Conservation (phyloP, 768 basidiomycete species). For the Leccinum longicurvipes region DNA sequence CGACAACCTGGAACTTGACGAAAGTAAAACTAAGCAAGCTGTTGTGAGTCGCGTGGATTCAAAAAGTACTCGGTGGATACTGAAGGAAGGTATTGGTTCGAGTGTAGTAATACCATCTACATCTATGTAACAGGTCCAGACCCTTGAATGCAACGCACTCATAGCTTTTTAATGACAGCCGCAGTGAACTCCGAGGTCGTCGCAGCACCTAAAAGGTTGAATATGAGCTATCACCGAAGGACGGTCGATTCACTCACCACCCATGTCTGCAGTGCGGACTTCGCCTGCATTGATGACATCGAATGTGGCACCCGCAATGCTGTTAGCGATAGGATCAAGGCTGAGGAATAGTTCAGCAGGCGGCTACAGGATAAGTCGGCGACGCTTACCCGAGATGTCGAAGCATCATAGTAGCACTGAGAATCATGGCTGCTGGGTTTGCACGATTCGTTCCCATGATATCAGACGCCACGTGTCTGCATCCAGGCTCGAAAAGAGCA, state of each 20-base stretch:
- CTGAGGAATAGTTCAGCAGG: constrained; percentile 36
- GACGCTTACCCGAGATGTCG: constrained; percentile 82
- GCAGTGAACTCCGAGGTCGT: constrained; percentile 95
- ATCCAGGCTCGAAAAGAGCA: constrained; percentile 98
- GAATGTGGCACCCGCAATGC: constrained; percentile 88
- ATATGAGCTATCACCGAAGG: not conserved
- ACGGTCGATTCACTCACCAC: constrained; percentile 53
- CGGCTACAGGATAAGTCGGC: constrained; percentile 11
- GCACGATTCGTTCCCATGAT: constrained; percentile 96
- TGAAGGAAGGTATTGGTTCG: constrained; percentile 16
- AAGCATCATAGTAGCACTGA: constrained; percentile 97
- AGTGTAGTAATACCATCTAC: constrained; percentile 14
- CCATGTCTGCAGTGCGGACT: constrained; percentile 93
- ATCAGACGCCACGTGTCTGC: constrained; percentile 91
- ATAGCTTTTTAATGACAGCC: constrained; percentile 83
- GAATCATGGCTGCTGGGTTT: constrained; percentile 97
- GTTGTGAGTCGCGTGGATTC: constrained; percentile 1
- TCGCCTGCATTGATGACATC: constrained; percentile 86
- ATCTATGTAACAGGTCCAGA: constrained; percentile 21
- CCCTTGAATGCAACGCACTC: constrained; percentile 11
- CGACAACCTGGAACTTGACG: constrained; percentile 43
- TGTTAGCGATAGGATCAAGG: constrained; percentile 90
- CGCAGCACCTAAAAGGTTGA: constrained; percentile 57
- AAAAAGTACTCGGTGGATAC: not conserved
- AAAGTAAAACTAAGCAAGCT: constrained; percentile 36